Evolutionary conservation across 257 asterid genomes (phyloP).

Genomic region (Nicotiana obtusifolia): DNA sequence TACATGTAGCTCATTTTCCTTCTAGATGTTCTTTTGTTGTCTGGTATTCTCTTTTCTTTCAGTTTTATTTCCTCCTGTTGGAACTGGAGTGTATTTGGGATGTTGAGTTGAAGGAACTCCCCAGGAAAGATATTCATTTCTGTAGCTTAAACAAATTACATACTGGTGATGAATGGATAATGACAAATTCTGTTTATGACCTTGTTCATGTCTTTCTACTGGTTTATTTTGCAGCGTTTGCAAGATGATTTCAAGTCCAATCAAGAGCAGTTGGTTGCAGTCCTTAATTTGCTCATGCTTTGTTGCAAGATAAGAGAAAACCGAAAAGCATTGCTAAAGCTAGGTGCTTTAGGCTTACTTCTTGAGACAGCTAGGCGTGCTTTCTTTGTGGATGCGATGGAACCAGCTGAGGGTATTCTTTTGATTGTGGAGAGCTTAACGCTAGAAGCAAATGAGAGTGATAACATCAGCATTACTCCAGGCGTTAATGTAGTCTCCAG

Average conservation of each 20-base stretch:
- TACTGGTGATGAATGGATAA: background rate
- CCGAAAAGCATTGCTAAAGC: conserved; percentile 67
- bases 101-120: background rate
- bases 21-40: background rate
- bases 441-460: conserved; percentile 93
- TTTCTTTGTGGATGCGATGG: conserved; percentile 95
- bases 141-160: background rate
- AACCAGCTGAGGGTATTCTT: conserved; percentile 97
- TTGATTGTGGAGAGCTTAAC: conserved; percentile 92
- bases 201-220: conserved; percentile 2
- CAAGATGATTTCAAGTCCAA: conserved; percentile 90
- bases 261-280: conserved; percentile 85
- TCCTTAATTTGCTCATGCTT: conserved; percentile 88
- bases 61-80: background rate
- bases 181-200: background rate
- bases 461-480: conserved; percentile 66
- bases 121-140: background rate
- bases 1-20: background rate
- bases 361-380: conserved; percentile 99
- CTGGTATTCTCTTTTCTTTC: background rate
- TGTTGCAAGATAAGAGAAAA: conserved; percentile 95
- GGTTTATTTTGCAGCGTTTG: conserved; percentile 52
- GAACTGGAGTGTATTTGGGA: background rate
- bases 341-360: conserved; percentile 83
- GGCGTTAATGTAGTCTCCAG: conserved; percentile 66